Evolutionary conservation across 352 stramenopile species (phyloP).

Genomic region (Globisporangium apiculatum): DNA sequence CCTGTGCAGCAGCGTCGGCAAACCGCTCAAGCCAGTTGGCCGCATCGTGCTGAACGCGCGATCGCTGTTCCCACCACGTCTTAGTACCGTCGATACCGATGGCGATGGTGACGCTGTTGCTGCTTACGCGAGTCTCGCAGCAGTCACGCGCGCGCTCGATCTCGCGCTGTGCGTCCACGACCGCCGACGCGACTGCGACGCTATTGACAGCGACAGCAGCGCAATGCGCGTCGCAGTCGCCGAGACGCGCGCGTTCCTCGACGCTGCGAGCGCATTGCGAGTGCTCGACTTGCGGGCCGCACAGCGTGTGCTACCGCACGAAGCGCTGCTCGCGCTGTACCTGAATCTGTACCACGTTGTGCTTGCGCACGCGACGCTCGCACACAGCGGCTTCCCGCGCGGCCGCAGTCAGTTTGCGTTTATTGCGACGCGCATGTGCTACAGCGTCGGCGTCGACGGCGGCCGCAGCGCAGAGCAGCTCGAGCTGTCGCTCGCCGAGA

Average conservation of each 20-base stretch:
- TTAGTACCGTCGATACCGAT: too few species aligned
- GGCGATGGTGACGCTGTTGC: constrained; percentile 8
- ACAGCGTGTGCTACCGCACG: constrained; percentile 34
- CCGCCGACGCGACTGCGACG: constrained; percentile 15
- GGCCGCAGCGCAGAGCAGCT: constrained; percentile 15
- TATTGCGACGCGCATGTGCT: constrained; percentile 59
- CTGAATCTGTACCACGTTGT: constrained; percentile 77
- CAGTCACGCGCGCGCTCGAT: constrained; percentile 15
- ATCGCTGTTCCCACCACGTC: constrained; percentile 34
- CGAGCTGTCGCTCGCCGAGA: constrained; percentile 64
- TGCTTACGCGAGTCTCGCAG: constrained; percentile 16
- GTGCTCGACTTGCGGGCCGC: constrained; percentile 41
- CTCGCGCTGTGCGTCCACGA: constrained; percentile 25
- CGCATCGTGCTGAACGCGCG: constrained; percentile 59
- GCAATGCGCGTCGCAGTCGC: constrained; percentile 25
- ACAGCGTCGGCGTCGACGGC: constrained; percentile 32
- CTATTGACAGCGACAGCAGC: too few species aligned
- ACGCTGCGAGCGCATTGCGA: constrained; percentile 52
- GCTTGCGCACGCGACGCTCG: constrained; percentile 72
- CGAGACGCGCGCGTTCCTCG: constrained; percentile 58
- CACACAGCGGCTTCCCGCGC: constrained; percentile 42
- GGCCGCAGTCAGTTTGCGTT: constrained; percentile 45
- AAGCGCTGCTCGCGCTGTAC: constrained; percentile 68
- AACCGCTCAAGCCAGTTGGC: constrained; percentile 36
- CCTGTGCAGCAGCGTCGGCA: constrained; percentile 5